Conservation (phyloP, 345 rosid species). For the Citrus sp. region DNA sequence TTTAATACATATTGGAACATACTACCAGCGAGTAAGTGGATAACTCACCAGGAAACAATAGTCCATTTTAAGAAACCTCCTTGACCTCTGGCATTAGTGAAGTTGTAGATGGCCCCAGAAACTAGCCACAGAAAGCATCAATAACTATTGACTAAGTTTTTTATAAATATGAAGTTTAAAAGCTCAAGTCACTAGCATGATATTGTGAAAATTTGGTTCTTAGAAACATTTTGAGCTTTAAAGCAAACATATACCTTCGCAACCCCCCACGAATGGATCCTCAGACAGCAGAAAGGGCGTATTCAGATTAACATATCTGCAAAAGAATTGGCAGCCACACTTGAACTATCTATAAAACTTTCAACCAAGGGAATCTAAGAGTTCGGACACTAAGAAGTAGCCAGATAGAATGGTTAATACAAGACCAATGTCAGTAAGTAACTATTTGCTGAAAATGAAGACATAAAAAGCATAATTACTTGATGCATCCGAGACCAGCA, state of each 20-base stretch:
- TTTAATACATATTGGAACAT: neutral
- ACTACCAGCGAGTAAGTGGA: neutral
- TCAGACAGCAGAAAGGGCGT: slow-evolving; percentile 75
- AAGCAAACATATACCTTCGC: slow-evolving; percentile 52
- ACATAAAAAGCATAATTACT: slow-evolving; percentile 28
- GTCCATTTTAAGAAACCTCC: slow-evolving; percentile 76
- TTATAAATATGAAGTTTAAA: neutral
- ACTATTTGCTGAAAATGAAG: neutral
- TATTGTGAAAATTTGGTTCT: neutral
- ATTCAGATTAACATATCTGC: slow-evolving; percentile 74
- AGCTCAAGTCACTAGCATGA: neutral
- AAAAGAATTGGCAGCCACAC: neutral
- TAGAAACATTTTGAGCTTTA: neutral
- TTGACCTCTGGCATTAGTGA: slow-evolving; percentile 71
- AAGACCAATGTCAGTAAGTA: neutral
- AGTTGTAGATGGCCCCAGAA: slow-evolving; percentile 68
- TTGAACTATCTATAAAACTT: neutral
- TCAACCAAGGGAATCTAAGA: neutral
- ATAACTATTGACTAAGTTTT: neutral
- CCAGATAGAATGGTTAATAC: neutral
- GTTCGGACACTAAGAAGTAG: neutral
- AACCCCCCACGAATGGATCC: slow-evolving; percentile 84
- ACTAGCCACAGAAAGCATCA: slow-evolving; percentile 35
- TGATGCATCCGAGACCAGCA: slow-evolving; percentile 85
- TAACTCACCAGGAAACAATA: slow-evolving; percentile 39